Evolutionary conservation across 352 stramenopile genomes (phyloP).

Genomic region (Phytopythium litorale): DNA sequence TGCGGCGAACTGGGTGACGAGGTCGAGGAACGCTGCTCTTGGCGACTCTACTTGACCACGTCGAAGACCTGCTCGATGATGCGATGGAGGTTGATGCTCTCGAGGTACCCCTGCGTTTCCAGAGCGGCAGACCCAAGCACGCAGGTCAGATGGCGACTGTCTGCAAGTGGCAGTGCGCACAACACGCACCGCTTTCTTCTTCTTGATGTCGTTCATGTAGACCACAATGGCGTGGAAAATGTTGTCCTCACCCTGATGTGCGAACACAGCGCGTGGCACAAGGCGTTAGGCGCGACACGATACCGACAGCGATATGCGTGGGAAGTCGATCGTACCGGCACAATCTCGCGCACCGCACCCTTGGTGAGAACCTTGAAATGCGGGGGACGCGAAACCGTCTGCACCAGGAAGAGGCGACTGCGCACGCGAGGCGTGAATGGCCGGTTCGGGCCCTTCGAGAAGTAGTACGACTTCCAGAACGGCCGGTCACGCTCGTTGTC

Average conservation of each 20-base stretch:
- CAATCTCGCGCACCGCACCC: slow-evolving; percentile 72
- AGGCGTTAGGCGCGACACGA: slow-evolving; percentile 4
- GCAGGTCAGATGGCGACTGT: background rate
- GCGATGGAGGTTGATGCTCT: slow-evolving; percentile 85
- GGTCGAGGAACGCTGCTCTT: slow-evolving; percentile 13
- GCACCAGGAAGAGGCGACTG: slow-evolving; percentile 71
- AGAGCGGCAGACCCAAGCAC: background rate
- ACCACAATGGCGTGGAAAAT: slow-evolving; percentile 82
- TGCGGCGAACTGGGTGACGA: background rate
- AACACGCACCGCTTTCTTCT: slow-evolving; percentile 72
- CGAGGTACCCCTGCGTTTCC: slow-evolving; percentile 58
- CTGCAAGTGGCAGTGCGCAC: background rate
- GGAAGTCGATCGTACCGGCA: slow-evolving; percentile 38
- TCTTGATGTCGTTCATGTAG: slow-evolving; percentile 81
- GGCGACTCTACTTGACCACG: slow-evolving; percentile 61
- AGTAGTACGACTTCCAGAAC: slow-evolving; percentile 83
- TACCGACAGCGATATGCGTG: background rate
- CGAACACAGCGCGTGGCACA: background rate
- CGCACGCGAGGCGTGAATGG: slow-evolving; percentile 71
- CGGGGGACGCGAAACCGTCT: slow-evolving; percentile 65
- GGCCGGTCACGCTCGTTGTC: slow-evolving; percentile 74
- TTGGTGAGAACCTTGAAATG: slow-evolving; percentile 85
- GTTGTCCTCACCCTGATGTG: slow-evolving; percentile 73
- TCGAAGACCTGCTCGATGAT: slow-evolving; percentile 85
- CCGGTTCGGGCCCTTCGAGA: slow-evolving; percentile 61